Evolutionary conservation across 2,329 filamentous ascomycete genomes (phyloP).

Genomic region (Atkinsonella texensis): DNA sequence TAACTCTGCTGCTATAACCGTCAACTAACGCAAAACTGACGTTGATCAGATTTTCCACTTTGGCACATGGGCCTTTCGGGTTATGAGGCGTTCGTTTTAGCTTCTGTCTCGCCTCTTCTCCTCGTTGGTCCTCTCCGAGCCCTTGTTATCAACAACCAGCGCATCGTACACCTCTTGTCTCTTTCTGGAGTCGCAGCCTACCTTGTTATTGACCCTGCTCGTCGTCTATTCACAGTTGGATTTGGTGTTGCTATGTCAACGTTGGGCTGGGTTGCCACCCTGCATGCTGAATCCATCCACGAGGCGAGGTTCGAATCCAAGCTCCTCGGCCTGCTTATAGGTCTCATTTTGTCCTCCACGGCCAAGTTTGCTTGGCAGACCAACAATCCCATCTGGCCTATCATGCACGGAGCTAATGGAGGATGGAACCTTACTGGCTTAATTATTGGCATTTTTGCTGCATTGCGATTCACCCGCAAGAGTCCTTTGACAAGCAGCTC

Average conservation of each 20-base stretch:
- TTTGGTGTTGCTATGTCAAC: conserved; percentile 73
- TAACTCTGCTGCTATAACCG: neutral
- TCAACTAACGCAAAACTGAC: neutral
- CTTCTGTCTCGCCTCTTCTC: conserved; percentile 67
- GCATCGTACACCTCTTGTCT: conserved; percentile 62
- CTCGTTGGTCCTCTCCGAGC: conserved; percentile 60
- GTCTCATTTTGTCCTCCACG: conserved; percentile 73
- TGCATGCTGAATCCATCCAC: conserved; percentile 66
- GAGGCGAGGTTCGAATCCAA: conserved; percentile 67
- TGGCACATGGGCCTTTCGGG: conserved; percentile 99
- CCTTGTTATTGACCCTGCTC: conserved; percentile 56
- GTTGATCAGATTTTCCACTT: conserved; percentile 66
- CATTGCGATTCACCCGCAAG: conserved; percentile 61
- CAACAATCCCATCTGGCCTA: conserved; percentile 95
- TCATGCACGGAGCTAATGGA: conserved; percentile 80
- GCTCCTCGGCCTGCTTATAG: conserved; percentile 68
- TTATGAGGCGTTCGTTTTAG: conserved; percentile 83
- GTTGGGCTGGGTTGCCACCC: conserved; percentile 72
- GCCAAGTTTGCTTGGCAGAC: conserved; percentile 89
- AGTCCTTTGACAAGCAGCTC: conserved; percentile 35
- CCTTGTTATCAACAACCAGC: conserved; percentile 55
- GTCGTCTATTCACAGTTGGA: conserved; percentile 68
- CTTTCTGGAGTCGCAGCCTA: conserved; percentile 72
- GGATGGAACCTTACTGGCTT: conserved; percentile 85
- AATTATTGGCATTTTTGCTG: conserved; percentile 60